phyloP scores from a whole-genome alignment of 192 early-diverging fungal species.

The Phlyctochytrium arcticum region DNA sequence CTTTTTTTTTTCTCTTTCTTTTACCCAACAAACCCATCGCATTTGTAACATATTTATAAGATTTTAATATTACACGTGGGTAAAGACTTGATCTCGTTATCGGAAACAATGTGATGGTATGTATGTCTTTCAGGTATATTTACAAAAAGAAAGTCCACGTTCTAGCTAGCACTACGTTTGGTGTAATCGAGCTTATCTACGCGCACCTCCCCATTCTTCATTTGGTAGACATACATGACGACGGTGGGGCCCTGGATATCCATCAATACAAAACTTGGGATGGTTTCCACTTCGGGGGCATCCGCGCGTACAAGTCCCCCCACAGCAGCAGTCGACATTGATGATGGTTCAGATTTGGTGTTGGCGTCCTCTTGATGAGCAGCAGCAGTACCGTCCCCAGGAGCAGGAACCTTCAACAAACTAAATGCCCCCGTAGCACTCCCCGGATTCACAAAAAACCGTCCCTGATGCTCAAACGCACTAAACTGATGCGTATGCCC shows the following conservation, averaged over 20 bases:
- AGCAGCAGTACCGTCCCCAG: not conserved
- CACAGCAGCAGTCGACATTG: constrained; percentile 13
- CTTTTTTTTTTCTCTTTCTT: no score
- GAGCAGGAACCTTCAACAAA: not conserved
- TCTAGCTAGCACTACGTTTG: no score
- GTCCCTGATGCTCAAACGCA: constrained; percentile 85
- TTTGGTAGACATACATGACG: constrained; percentile 88
- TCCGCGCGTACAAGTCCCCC: constrained; percentile 8
- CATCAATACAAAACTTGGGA: constrained; percentile 95
- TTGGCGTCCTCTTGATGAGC: not conserved
- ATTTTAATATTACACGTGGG: no score
- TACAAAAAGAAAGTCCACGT: no score
- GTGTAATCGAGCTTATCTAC: constrained; percentile 90
- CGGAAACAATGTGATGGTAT: no score
- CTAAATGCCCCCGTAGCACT: constrained; percentile 83
- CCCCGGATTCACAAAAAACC: constrained; percentile 95
- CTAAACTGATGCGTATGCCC: constrained; percentile 90
- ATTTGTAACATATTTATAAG: no score
- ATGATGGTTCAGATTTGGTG: not conserved
- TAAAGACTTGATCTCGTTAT: no score
- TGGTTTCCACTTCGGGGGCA: constrained; percentile 56
- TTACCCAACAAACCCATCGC: no score
- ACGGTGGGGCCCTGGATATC: constrained; percentile 76
- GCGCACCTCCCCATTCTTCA: constrained; percentile 86
- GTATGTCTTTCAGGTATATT: no score